Evolutionary conservation across 805 yeast species (phyloP), one percentile per base, ranked within the genome.

Genomic region (Lipomyces lipofer): DNA sequence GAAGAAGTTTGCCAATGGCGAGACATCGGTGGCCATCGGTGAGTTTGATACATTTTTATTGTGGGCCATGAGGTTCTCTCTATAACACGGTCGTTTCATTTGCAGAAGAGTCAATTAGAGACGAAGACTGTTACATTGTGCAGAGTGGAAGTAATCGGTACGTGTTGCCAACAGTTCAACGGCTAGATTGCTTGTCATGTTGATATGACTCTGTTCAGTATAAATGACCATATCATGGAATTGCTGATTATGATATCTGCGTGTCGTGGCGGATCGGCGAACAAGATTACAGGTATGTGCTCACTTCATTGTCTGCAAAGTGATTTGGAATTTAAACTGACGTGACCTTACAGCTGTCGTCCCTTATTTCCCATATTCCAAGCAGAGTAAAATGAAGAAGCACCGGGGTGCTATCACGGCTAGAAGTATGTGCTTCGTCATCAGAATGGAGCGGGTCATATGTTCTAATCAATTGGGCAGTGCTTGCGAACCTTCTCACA

Each of bases 351-450:
- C 24, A 51, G 97, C 97, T 8, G 99, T 94, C 29, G 84, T 94
- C 49, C 99, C 99, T 1, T 95, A 90, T 72, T 95, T 92, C 70
- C 99, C 99, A 30, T 94, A 94, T 75, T 88, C 97, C 10, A 87
- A 92, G 71, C 99, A 94, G 73, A 84, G 92, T 63, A 94, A 95
- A 75, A 94, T 94, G 99, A 94, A 94, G 75, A 94, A 90, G 71
- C 98, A 94, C 69, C 79, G 99, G 73, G 99, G 99, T 51, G 98
- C 99, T 38, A 94, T 94, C 66, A 92, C 99, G 3, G 99, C 99
- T 13, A 82, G 98, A 69, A 75, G 60, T 59, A 51, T 12, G 62
- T 44, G 6, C 9, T 19, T 10, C 17, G 5, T n/a, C n/a, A n/a
- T n/a, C n/a, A n/a, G n/a, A n/a, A n/a, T n/a, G n/a, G n/a, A n/a